These are phyloP conservation scores for Staphylotrichum tortipilum DNA, from an alignment of 495 filamentous ascomycete genomes.

Conservation along the genomic window DNA sequence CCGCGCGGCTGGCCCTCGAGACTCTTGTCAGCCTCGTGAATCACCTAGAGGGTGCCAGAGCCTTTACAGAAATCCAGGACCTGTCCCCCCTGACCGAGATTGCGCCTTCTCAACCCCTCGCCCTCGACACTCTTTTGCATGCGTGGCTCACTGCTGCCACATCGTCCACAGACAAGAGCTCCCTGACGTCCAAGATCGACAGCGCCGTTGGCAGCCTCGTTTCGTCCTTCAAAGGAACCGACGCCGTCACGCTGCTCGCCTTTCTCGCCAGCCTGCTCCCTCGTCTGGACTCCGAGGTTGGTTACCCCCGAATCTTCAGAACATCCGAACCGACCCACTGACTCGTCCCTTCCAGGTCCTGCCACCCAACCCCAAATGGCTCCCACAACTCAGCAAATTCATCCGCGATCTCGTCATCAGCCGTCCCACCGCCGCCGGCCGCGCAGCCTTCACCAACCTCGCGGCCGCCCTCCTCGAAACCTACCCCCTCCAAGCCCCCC, in stretches of 20 bases:
- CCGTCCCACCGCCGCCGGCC: conserved; percentile 38
- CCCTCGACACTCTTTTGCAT: conserved; percentile 42
- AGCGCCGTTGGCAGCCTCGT: conserved; percentile 35
- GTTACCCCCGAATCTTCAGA: conserved; percentile 7
- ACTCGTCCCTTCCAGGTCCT: conserved; percentile 11
- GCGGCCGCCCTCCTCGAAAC: conserved; percentile 44
- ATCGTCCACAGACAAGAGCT: conserved; percentile 14
- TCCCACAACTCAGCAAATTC: conserved; percentile 29
- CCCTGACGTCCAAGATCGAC: conserved; percentile 35
- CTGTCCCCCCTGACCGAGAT: conserved; percentile 44
- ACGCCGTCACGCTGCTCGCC: conserved; percentile 41
- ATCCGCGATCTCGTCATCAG: conserved; percentile 37
- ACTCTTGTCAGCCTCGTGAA: conserved; percentile 44
- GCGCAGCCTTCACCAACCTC: conserved; percentile 43
- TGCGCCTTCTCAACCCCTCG: conserved; percentile 42
- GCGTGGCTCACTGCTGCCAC: conserved; percentile 39
- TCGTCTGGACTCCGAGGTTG: conserved; percentile 32
- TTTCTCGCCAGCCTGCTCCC: conserved; percentile 39
- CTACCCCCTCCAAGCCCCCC: conserved; percentile 35
- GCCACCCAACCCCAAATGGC: conserved; percentile 34
- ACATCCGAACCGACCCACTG: neutral
- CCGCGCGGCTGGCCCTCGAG: conserved; percentile 43
- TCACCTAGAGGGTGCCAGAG: conserved; percentile 35
- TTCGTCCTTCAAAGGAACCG: conserved; percentile 41
- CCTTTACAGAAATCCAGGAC: conserved; percentile 39